A percentile compares a stretch with the other conserved stretches of the same genome.
Evolutionary conservation across 371 early-diverging fungal genomes (phyloP).

Genomic region (Rhizopus delemar): DNA sequence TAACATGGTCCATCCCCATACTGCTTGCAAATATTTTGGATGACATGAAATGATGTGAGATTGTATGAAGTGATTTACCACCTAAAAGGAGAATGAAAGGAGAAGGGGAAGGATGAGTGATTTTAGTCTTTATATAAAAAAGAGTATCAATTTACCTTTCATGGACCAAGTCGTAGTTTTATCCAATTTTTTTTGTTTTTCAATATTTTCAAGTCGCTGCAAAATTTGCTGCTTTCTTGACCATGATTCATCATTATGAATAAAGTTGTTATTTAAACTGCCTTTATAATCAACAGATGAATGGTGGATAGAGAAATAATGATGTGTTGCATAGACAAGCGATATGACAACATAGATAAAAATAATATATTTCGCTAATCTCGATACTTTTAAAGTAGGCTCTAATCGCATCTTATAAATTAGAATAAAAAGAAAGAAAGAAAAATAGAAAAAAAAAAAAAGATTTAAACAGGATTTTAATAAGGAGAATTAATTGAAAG

Average conservation of each 20-base stretch:
- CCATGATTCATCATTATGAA: conserved; percentile 1
- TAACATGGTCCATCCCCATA: conserved; percentile 64
- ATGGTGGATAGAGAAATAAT: conserved; percentile 24
- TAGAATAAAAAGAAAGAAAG: background rate
- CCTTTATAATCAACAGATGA: background rate
- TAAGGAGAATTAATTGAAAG: background rate
- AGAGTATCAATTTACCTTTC: background rate
- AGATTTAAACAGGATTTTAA: background rate
- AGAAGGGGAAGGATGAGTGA: too few relatives aligned
- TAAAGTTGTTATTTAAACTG: too few relatives aligned
- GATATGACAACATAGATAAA: conserved; percentile 22
- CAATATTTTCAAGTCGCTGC: conserved; percentile 7
- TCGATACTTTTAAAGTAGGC: conserved; percentile 23
- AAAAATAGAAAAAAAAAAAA: conserved; percentile 4
- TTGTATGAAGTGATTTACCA: conserved; percentile 9
- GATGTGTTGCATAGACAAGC: conserved; percentile 22
- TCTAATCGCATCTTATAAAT: conserved; percentile 24
- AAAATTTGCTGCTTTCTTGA: conserved; percentile 5
- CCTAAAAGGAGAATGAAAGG: background rate
- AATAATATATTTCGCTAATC: conserved; percentile 26
- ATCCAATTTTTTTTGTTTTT: background rate
- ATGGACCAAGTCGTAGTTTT: background rate
- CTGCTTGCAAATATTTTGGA: conserved; percentile 59
- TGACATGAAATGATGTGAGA: conserved; percentile 45
- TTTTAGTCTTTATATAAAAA: too few relatives aligned